phyloP scores from a whole-genome alignment of 352 stramenopile genomes.

The Phytophthora sojae region DNA sequence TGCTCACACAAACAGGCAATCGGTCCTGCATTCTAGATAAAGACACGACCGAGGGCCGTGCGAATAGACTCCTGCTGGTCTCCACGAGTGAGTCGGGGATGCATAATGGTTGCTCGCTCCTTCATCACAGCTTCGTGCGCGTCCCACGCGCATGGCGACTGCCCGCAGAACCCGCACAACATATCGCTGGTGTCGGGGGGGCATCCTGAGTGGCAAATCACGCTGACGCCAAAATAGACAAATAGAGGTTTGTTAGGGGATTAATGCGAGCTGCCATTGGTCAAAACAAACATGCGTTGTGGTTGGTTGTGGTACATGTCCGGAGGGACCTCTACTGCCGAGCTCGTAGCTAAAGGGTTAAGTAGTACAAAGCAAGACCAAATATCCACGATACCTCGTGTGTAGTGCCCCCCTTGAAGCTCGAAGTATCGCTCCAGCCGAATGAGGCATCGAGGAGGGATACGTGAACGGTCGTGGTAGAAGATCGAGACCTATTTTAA shows the following conservation, averaged over 20 bases:
- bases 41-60: background rate
- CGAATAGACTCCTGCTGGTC: background rate
- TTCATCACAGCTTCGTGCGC: background rate
- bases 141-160: background rate
- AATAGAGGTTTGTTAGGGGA: background rate
- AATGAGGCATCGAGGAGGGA: no score
- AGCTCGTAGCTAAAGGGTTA: no score
- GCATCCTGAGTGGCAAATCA: background rate
- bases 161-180: background rate
- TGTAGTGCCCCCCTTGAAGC: no score
- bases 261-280: background rate
- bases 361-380: no score
- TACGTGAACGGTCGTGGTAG: no score
- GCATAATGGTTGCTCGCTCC: background rate
- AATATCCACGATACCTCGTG: no score
- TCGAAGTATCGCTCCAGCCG: no score
- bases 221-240: background rate
- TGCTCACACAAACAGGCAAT: background rate
- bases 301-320: background rate
- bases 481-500: no score
- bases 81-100: background rate
- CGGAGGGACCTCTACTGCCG: background rate
- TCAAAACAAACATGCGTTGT: background rate
- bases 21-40: background rate
- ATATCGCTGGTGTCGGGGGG: background rate